Evolutionary conservation across 129 eudicot genomes (phyloP).

Genomic region (Scalesia atractyloides): DNA sequence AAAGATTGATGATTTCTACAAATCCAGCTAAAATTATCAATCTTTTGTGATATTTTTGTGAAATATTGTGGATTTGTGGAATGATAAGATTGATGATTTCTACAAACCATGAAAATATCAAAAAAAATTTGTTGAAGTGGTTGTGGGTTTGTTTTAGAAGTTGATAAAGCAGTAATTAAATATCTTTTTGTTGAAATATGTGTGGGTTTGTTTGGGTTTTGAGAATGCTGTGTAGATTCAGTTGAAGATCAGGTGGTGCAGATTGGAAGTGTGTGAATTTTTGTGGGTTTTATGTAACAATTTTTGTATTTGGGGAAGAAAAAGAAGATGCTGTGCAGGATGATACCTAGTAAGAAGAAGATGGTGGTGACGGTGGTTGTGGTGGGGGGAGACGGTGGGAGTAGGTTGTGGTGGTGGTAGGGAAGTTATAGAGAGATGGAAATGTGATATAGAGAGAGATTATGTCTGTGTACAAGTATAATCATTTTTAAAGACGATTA

Average conservation of each 20-base stretch:
- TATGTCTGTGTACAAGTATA: too few species aligned
- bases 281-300: conserved; percentile 8
- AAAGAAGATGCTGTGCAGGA: conserved; percentile 68
- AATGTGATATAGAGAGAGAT: too few species aligned
- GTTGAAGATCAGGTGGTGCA: background rate
- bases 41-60: too few species aligned
- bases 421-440: too few species aligned
- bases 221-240: background rate
- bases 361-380: too few species aligned
- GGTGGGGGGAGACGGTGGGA: too few species aligned
- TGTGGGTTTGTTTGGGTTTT: conserved; percentile 21
- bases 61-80: too few species aligned
- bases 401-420: too few species aligned
- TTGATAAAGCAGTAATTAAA: conserved; percentile 2
- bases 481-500: too few species aligned
- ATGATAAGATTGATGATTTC: conserved; percentile 12
- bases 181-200: conserved; percentile 13
- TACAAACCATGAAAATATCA: background rate
- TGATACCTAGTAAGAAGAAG: conserved; percentile 60
- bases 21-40: too few species aligned
- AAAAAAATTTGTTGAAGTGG: conserved; percentile 1
- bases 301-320: background rate
- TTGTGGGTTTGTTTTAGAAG: conserved; percentile 31
- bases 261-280: background rate
- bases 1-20: too few species aligned